phyloP scores from a whole-genome alignment of 306 rosid species.

The Lagenaria siceraria region DNA sequence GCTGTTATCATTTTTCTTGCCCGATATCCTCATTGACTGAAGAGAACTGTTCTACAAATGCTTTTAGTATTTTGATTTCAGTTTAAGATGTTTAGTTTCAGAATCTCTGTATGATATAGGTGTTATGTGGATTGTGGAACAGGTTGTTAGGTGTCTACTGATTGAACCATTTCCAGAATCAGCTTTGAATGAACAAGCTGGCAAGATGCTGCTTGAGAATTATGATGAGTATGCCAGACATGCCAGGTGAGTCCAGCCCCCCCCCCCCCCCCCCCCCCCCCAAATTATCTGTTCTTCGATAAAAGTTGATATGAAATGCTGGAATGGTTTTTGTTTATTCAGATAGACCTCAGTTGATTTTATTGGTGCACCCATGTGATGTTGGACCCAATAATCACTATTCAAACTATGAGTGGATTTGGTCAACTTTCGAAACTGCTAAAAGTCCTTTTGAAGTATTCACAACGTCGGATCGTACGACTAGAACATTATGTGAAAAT shows the following conservation, averaged over 20 bases:
- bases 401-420: not conserved
- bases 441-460: not conserved
- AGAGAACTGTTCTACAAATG: not conserved
- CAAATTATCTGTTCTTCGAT: not conserved
- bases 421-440: not conserved
- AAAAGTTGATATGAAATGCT: not conserved
- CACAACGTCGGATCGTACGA: not conserved
- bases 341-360: not conserved
- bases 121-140: slow-evolving; percentile 13
- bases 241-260: slow-evolving; percentile 59
- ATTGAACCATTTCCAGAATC: slow-evolving; percentile 99
- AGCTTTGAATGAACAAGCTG: slow-evolving; percentile 94
- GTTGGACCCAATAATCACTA: not conserved
- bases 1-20: not conserved
- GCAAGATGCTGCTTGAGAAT: slow-evolving; percentile 82
- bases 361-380: not conserved
- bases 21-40: not conserved
- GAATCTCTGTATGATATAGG: not conserved
- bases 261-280: not conserved
- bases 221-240: slow-evolving; percentile 95
- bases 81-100: not conserved
- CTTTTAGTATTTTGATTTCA: slow-evolving; percentile 1
- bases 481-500: not conserved
- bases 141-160: slow-evolving; percentile 97
- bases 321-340: not conserved